Percentiles rank a stretch among this genome's conserved stretches.
These are phyloP conservation scores for Pyrus bretschneideri DNA, from an alignment of 306 rosid species.

Conservation along the genomic window DNA sequence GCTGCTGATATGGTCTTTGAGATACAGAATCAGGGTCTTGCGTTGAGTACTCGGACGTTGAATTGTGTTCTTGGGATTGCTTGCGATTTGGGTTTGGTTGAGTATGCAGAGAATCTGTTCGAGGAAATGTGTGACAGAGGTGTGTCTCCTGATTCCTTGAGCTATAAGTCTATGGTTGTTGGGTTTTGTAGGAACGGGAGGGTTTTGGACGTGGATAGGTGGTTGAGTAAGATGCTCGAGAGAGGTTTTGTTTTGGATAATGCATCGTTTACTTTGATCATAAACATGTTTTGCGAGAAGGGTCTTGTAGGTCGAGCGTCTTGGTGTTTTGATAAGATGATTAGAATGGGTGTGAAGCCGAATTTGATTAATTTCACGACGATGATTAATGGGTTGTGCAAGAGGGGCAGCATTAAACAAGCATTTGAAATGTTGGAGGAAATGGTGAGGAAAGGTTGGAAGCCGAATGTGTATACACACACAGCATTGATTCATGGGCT, in stretches of 20 bases:
- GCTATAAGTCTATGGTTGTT: slow-evolving; percentile 61
- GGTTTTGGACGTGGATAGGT: slow-evolving; percentile 66
- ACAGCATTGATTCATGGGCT: slow-evolving; percentile 70
- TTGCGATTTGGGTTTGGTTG: slow-evolving; percentile 38
- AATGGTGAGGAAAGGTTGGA: slow-evolving; percentile 88
- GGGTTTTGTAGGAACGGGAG: slow-evolving; percentile 48
- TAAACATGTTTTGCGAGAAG: slow-evolving; percentile 45
- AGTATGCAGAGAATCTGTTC: slow-evolving; percentile 65
- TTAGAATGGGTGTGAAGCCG: slow-evolving; percentile 59
- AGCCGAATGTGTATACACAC: slow-evolving; percentile 84
- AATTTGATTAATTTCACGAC: slow-evolving; percentile 70
- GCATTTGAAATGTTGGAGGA: slow-evolving; percentile 98
- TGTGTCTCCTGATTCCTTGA: slow-evolving; percentile 51
- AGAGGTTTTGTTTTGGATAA: slow-evolving; percentile 64
- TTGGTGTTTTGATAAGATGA: slow-evolving; percentile 58
- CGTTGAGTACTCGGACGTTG: slow-evolving; percentile 40
- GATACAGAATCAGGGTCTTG: slow-evolving; percentile 68
- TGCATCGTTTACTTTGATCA: slow-evolving; percentile 49
- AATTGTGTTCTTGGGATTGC: slow-evolving; percentile 40
- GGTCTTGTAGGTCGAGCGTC: slow-evolving; percentile 47
- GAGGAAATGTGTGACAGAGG: slow-evolving; percentile 83
- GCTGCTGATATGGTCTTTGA: slow-evolving; percentile 70
- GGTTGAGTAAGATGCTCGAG: slow-evolving; percentile 64
- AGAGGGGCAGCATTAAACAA: slow-evolving; percentile 81
- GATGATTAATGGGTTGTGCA: slow-evolving; percentile 78